Percentiles rank a stretch among this genome's conserved stretches.
Conservation (phyloP, 139 green algal species). For the Coelastrella sp. region DNA sequence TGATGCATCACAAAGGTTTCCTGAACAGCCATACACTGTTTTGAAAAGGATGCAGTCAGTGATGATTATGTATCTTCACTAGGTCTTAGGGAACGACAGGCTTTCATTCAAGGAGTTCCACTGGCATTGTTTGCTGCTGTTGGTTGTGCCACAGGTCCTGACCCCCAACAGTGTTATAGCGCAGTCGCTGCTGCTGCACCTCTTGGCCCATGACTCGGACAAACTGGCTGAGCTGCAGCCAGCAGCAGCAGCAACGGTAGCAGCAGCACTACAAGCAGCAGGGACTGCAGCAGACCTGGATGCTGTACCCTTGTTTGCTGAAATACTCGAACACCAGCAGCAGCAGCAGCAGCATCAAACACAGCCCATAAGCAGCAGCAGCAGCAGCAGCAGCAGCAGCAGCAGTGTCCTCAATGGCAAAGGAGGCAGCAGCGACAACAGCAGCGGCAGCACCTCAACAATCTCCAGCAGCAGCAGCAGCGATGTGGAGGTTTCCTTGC, state of each 20-base stretch:
- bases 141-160: background rate
- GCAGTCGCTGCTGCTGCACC: background rate
- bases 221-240: conserved; percentile 27
- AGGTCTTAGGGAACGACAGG: background rate
- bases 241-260: background rate
- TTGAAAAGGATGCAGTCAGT: background rate
- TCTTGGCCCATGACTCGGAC: background rate
- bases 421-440: too few species aligned
- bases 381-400: conserved; percentile 8
- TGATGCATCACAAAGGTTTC: background rate
- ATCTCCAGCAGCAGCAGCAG: background rate
- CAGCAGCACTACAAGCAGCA: background rate
- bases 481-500: background rate
- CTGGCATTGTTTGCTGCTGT: background rate
- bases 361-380: background rate
- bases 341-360: background rate
- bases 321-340: background rate
- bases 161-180: background rate
- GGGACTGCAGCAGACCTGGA: background rate
- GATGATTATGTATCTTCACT: background rate
- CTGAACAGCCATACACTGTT: background rate
- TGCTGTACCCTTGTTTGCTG: background rate
- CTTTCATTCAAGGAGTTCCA: background rate
- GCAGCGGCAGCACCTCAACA: background rate
- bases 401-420: background rate